A percentile compares a stretch with the other conserved stretches of the same genome.
Conservation (phyloP, 345 rosid genomes). For the Pistacia integerrima region DNA sequence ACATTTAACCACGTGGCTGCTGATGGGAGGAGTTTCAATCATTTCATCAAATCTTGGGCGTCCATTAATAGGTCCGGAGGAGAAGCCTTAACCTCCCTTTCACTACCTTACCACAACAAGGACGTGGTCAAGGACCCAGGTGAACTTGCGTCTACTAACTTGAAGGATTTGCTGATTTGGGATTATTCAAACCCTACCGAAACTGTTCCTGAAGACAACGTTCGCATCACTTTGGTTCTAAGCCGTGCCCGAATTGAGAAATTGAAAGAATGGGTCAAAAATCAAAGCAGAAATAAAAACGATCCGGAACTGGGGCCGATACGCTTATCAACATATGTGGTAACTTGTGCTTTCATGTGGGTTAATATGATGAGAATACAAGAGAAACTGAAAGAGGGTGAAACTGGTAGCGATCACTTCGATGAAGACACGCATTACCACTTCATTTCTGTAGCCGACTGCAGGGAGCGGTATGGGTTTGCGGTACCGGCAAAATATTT, state of each 20-base stretch:
- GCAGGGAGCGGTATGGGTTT: constrained; percentile 22
- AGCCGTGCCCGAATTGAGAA: constrained; percentile 8
- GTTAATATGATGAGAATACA: constrained; percentile 30
- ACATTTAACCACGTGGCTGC: constrained; percentile 32
- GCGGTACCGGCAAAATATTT: constrained; percentile 30
- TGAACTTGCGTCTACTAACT: constrained; percentile 16
- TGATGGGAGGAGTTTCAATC: constrained; percentile 41
- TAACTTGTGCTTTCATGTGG: constrained; percentile 37
- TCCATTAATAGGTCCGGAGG: constrained; percentile 11
- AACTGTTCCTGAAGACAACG: constrained; percentile 14
- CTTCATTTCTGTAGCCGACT: constrained; percentile 28
- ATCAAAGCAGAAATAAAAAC: neutral
- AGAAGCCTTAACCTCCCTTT: constrained; percentile 4
- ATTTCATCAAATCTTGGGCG: constrained; percentile 51
- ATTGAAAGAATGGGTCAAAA: constrained; percentile 27
- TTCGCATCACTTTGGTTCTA: constrained; percentile 34
- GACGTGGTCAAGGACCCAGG: constrained; percentile 32
- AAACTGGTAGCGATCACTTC: neutral
- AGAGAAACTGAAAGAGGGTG: constrained; percentile 14
- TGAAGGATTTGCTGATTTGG: constrained; percentile 22
- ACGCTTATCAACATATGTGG: constrained; percentile 30
- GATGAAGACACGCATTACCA: neutral
- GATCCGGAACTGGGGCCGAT: neutral
- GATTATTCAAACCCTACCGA: neutral
- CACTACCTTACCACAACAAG: constrained; percentile 25